These are phyloP conservation scores for Arthroderma uncinatum DNA, from an alignment of 2,329 filamentous ascomycete genomes.

Conservation along the genomic window DNA sequence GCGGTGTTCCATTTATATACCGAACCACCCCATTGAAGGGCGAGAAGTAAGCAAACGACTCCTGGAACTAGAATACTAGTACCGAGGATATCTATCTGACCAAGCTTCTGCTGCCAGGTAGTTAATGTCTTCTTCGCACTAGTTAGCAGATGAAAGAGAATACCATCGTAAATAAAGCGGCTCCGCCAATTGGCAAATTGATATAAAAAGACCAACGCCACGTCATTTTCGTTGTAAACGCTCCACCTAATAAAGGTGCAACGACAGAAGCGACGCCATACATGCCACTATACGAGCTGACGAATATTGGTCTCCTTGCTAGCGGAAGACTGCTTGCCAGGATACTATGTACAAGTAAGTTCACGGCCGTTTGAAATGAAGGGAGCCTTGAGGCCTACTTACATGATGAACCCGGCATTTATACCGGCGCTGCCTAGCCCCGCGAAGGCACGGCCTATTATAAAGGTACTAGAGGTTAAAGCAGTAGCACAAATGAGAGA, in stretches of 20 bases:
- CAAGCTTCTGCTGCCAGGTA: neutral
- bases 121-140: conserved; percentile 8
- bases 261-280: conserved; percentile 13
- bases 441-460: conserved; percentile 27
- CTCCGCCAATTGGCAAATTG: conserved; percentile 26
- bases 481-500: conserved; percentile 17
- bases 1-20: conserved; percentile 17
- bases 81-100: conserved; percentile 8
- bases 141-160: conserved; percentile 16
- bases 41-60: conserved; percentile 19
- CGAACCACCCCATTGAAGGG: conserved; percentile 21
- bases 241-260: conserved; percentile 12
- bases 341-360: conserved; percentile 25
- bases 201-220: conserved; percentile 14
- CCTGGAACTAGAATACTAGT: conserved; percentile 39
- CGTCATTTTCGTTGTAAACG: conserved; percentile 10
- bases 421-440: conserved; percentile 31
- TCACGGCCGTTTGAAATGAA: conserved; percentile 7
- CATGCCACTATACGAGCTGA: conserved; percentile 10
- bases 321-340: conserved; percentile 6
- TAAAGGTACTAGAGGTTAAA: neutral
- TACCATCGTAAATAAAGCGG: conserved; percentile 25
- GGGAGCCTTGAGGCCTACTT: conserved; percentile 16
- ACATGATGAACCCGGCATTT: conserved; percentile 28
- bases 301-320: conserved; percentile 9